These are phyloP conservation scores for Daldinia grandis DNA, from an alignment of 495 filamentous ascomycete species.

Conservation along the genomic window DNA sequence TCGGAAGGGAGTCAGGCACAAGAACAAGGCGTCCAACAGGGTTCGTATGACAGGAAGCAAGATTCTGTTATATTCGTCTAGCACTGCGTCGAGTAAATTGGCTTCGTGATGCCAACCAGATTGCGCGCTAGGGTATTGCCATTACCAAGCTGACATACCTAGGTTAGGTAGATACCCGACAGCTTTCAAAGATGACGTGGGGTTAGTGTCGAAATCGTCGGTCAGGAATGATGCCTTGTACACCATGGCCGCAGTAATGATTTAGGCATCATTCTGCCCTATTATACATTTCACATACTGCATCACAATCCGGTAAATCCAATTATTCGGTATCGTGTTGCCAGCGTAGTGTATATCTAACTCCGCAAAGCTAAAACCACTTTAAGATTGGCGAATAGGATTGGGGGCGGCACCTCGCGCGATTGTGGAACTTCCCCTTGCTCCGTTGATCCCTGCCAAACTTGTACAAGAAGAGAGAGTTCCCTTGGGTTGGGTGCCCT, in stretches of 20 bases:
- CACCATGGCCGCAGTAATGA: not conserved
- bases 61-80: constrained; percentile 11
- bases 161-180: not conserved
- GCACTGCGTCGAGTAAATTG: constrained; percentile 3
- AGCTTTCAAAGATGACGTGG: not conserved
- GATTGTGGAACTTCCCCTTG: constrained; percentile 33
- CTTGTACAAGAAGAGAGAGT: constrained; percentile 18
- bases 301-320: not conserved
- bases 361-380: constrained; percentile 7
- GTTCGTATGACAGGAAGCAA: constrained; percentile 9
- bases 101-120: constrained; percentile 11
- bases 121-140: constrained; percentile 21
- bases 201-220: not conserved
- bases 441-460: constrained; percentile 11
- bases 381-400: constrained; percentile 17
- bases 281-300: constrained; percentile 2
- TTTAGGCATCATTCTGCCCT: not conserved
- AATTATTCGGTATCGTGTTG: not conserved
- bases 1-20: constrained; percentile 20
- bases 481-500: constrained; percentile 29
- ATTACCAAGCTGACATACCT: constrained; percentile 3
- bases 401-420: constrained; percentile 24
- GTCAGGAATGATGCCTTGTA: constrained; percentile 1
- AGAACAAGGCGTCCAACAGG: constrained; percentile 1
- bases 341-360: not conserved